Evolutionary conservation across 2,329 filamentous ascomycete species (phyloP).

Genomic region (Trichoderma breve): DNA sequence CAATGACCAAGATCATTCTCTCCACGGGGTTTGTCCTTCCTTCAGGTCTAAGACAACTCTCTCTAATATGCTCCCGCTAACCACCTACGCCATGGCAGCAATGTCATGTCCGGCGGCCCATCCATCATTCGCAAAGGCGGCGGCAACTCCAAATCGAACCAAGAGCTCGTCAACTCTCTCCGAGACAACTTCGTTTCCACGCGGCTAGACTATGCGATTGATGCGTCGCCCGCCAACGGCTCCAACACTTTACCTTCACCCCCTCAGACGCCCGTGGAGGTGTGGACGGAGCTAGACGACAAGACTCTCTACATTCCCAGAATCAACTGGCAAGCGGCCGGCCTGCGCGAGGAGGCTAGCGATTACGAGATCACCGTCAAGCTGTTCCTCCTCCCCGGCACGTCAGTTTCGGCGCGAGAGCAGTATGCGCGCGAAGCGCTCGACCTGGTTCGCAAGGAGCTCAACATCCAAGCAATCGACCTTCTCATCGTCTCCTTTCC

Average conservation of each 20-base stretch:
- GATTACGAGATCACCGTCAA: slow-evolving; percentile 96
- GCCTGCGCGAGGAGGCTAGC: slow-evolving; percentile 73
- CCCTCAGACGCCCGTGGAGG: slow-evolving; percentile 33
- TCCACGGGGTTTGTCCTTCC: slow-evolving; percentile 71
- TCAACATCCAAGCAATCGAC: slow-evolving; percentile 74
- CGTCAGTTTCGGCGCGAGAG: slow-evolving; percentile 62
- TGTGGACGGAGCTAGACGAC: slow-evolving; percentile 68
- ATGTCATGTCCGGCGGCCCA: slow-evolving; percentile 81
- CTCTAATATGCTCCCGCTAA: slow-evolving; percentile 15
- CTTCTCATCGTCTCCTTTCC: slow-evolving; percentile 92
- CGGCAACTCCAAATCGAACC: slow-evolving; percentile 76
- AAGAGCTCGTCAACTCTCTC: slow-evolving; percentile 86
- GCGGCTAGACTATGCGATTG: slow-evolving; percentile 57
- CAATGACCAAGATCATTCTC: slow-evolving; percentile 75
- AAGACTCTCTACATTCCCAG: slow-evolving; percentile 72
- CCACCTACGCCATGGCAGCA: slow-evolving; percentile 44
- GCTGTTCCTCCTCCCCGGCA: slow-evolving; percentile 82
- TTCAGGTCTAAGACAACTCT: not conserved
- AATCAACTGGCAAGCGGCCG: slow-evolving; percentile 67
- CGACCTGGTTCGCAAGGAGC: slow-evolving; percentile 73
- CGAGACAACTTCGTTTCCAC: slow-evolving; percentile 77
- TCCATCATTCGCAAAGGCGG: slow-evolving; percentile 80
- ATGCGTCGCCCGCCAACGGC: slow-evolving; percentile 32
- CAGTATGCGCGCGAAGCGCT: slow-evolving; percentile 76
- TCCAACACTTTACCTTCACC: slow-evolving; percentile 30